A percentile compares a stretch with the other conserved stretches of the same genome.
Conservation (phyloP, 495 filamentous ascomycete species). For the Penicillium soppii region DNA sequence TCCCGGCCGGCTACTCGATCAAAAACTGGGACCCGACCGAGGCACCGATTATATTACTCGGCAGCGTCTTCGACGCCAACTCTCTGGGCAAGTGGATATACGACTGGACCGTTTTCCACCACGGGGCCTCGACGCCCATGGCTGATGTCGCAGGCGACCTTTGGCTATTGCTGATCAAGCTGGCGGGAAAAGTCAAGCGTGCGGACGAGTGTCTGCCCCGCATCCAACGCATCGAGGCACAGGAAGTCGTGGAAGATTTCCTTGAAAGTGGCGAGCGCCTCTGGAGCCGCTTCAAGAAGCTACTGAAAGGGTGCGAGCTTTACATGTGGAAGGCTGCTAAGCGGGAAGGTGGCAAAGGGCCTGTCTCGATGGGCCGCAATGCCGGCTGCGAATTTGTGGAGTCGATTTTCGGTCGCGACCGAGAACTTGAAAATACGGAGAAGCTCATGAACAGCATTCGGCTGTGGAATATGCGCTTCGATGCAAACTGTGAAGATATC, state of each 20-base stretch:
- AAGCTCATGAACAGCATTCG: conserved; percentile 88
- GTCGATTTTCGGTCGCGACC: conserved; percentile 91
- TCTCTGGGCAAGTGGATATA: conserved; percentile 99
- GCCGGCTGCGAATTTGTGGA: conserved; percentile 96
- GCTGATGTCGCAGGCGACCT: conserved; percentile 91
- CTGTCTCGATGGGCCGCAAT: conserved; percentile 83
- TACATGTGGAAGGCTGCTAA: conserved; percentile 85
- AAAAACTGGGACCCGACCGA: conserved; percentile 99
- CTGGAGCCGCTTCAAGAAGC: conserved; percentile 79
- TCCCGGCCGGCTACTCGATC: conserved; percentile 88
- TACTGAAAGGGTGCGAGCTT: conserved; percentile 87
- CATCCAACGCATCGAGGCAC: conserved; percentile 68
- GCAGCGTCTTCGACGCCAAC: conserved; percentile 97
- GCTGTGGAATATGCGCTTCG: conserved; percentile 94
- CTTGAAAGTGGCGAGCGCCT: conserved; percentile 87
- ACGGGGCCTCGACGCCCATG: conserved; percentile 82
- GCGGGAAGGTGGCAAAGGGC: conserved; percentile 57
- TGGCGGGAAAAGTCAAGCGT: conserved; percentile 94
- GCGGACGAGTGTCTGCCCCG: conserved; percentile 77
- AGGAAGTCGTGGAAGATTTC: conserved; percentile 86
- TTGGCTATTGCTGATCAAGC: conserved; percentile 92
- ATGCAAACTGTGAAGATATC: conserved; percentile 94
- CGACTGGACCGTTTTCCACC: conserved; percentile 97
- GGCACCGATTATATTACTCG: conserved; percentile 88
- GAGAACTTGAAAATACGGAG: conserved; percentile 90